Evolutionary conservation across 176 grass and related monocot species (phyloP).

Genomic region (Cymbopogon citratus): DNA sequence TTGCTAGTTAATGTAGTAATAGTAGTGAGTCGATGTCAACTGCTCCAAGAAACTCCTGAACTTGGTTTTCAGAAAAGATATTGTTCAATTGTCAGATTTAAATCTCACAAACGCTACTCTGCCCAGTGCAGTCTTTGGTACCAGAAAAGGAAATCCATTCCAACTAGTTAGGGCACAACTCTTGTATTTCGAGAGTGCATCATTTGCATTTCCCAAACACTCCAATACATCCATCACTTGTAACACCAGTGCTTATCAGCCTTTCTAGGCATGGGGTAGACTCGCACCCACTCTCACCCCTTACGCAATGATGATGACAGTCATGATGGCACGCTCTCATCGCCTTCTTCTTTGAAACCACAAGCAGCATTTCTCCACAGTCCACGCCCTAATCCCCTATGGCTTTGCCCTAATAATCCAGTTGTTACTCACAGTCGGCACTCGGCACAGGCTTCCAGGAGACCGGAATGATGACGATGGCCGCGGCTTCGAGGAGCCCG

Average conservation of each 20-base stretch:
- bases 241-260: neutral
- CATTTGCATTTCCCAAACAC: neutral
- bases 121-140: neutral
- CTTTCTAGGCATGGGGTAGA: constrained; percentile 11
- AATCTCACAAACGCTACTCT: neutral
- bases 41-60: neutral
- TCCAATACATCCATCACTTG: too few relatives aligned
- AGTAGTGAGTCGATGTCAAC: neutral
- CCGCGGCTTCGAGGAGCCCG: constrained; percentile 11
- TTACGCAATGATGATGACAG: constrained; percentile 31
- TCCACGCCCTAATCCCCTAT: neutral
- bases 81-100: neutral
- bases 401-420: constrained; percentile 11
- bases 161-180: neutral
- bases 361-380: neutral
- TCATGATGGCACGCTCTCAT: neutral
- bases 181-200: neutral
- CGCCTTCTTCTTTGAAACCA: neutral
- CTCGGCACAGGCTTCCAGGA: constrained; percentile 22
- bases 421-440: neutral
- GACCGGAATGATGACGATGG: constrained; percentile 31
- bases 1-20: neutral
- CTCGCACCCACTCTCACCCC: neutral
- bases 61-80: neutral
- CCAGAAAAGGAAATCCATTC: too few relatives aligned